Conservation (phyloP, 75 land plant species). For the Isoetes taiwanensis region DNA sequence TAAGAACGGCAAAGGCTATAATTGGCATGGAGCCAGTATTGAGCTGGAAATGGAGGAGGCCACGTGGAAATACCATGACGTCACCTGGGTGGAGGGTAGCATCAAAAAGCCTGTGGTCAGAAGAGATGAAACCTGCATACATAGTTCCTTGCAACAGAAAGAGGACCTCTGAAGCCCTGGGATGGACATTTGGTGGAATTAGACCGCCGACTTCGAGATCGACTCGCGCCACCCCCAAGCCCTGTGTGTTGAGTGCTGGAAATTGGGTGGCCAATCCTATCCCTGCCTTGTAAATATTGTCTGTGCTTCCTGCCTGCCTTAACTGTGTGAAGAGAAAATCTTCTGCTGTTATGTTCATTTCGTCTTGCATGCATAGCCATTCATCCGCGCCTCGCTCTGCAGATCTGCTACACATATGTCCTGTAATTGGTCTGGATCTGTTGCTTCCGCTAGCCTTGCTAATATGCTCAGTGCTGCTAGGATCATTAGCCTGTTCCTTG, state of each 20-base stretch:
- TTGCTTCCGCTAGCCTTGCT: too few relatives aligned
- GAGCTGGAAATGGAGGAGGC: slow-evolving; percentile 40
- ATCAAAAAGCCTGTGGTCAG: slow-evolving; percentile 28
- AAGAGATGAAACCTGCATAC: slow-evolving; percentile 36
- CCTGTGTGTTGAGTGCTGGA: slow-evolving; percentile 37
- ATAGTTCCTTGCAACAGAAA: slow-evolving; percentile 30
- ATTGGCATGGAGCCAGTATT: slow-evolving; percentile 17
- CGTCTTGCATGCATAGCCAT: slow-evolving; percentile 26
- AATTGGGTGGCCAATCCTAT: slow-evolving; percentile 18
- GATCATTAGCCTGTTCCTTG: too few relatives aligned
- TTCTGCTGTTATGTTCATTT: slow-evolving; percentile 20
- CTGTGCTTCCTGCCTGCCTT: slow-evolving; percentile 14
- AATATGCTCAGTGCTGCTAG: too few relatives aligned
- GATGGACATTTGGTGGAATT: slow-evolving; percentile 41
- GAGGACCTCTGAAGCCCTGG: slow-evolving; percentile 36
- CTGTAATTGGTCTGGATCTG: slow-evolving; percentile 33
- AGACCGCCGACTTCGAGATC: slow-evolving; percentile 26
- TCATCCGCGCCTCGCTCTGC: background rate
- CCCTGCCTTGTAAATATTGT: slow-evolving; percentile 16
- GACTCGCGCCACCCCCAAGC: slow-evolving; percentile 32
- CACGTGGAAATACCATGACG: slow-evolving; percentile 37
- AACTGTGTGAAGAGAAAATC: slow-evolving; percentile 40
- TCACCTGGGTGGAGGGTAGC: slow-evolving; percentile 28
- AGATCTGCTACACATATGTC: slow-evolving; percentile 36
- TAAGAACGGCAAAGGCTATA: background rate